These are phyloP conservation scores for Lithohypha guttulata DNA, from an alignment of 2,329 filamentous ascomycete genomes.

Conservation along the genomic window DNA sequence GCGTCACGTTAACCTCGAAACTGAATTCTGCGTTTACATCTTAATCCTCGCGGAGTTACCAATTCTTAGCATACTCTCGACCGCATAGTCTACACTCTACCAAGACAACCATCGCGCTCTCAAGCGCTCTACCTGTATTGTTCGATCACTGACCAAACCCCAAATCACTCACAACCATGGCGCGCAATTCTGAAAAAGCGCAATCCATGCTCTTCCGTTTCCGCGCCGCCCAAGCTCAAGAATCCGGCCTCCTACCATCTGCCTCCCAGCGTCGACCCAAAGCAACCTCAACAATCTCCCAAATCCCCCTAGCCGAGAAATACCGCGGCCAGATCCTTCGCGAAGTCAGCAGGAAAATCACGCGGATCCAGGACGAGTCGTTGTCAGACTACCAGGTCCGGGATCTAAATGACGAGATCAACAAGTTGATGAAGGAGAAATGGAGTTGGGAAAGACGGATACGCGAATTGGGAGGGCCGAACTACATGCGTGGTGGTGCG, in stretches of 20 bases:
- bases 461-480: conserved; percentile 86
- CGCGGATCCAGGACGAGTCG: conserved; percentile 81
- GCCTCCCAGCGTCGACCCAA: conserved; percentile 83
- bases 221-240: conserved; percentile 89
- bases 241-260: conserved; percentile 90
- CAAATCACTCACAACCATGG: conserved; percentile 40
- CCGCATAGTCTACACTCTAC: neutral
- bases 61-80: too few species aligned
- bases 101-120: neutral
- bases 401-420: conserved; percentile 98
- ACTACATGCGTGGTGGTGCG: conserved; percentile 69
- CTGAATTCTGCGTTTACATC: too few species aligned
- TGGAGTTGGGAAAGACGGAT: conserved; percentile 99
- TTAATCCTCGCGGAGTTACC: too few species aligned
- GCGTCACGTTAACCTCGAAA: too few species aligned
- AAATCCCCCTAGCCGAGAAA: conserved; percentile 83
- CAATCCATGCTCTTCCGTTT: conserved; percentile 99
- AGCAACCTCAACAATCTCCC: conserved; percentile 74
- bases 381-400: conserved; percentile 96
- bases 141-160: neutral
- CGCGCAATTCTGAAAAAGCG: conserved; percentile 95
- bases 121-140: neutral
- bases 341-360: conserved; percentile 93
- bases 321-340: conserved; percentile 97
- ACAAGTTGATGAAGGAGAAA: conserved; percentile 97